Percentiles rank a stretch among this genome's conserved stretches.
These are phyloP conservation scores for Fusarium mundagurra DNA, from an alignment of 2,329 filamentous ascomycete genomes.

Conservation along the genomic window DNA sequence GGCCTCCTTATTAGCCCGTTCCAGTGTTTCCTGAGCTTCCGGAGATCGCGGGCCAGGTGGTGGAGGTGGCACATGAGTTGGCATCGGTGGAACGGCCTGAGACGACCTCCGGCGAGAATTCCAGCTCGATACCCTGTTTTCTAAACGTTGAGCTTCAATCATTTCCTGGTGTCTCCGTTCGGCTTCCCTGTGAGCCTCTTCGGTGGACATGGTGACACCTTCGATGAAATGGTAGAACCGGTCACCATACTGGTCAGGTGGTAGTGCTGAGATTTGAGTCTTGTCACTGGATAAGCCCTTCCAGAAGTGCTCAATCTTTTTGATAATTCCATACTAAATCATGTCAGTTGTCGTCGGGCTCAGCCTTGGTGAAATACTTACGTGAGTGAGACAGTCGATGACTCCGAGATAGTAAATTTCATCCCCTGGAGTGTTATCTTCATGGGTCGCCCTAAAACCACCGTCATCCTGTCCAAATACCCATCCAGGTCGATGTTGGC, in stretches of 20 bases:
- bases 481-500: conserved; percentile 74
- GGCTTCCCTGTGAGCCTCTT: conserved; percentile 79
- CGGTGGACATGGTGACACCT: conserved; percentile 87
- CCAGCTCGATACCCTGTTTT: conserved; percentile 51
- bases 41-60: conserved; percentile 50
- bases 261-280: conserved; percentile 89
- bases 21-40: conserved; percentile 53
- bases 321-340: conserved; percentile 86
- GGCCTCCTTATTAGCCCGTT: conserved; percentile 53
- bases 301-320: conserved; percentile 96
- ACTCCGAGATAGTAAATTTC: conserved; percentile 98
- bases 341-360: conserved; percentile 38
- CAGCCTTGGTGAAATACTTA: conserved; percentile 60
- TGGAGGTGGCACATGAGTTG: conserved; percentile 57
- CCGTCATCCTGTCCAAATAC: conserved; percentile 96
- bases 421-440: conserved; percentile 83
- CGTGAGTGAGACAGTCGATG: conserved; percentile 97
- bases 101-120: conserved; percentile 48
- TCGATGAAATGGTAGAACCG: conserved; percentile 94
- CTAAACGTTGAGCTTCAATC: conserved; percentile 49
- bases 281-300: conserved; percentile 89
- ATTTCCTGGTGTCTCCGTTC: conserved; percentile 69
- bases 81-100: conserved; percentile 55
- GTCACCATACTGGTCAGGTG: conserved; percentile 90
- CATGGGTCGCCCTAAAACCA: conserved; percentile 91